Percentiles rank a stretch among this genome's conserved stretches.
Conservation (phyloP, 148 eudicot species). For the Salicornia ramosissima region DNA sequence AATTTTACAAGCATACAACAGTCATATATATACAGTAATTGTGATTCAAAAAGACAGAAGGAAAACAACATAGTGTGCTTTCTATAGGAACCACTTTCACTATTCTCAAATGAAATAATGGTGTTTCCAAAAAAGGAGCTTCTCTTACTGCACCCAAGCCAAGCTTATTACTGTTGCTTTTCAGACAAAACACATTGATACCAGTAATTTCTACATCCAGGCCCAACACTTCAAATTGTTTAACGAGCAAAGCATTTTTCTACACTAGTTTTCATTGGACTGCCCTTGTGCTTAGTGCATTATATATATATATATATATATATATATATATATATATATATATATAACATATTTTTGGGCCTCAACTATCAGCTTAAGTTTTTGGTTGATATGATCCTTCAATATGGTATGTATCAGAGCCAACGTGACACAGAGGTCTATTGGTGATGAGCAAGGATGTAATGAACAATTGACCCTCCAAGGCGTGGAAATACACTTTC, state of each 20-base stretch:
- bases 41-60: not conserved
- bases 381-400: too few species aligned
- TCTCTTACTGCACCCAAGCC: conserved; percentile 1
- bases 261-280: not conserved
- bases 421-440: too few species aligned
- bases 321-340: too few species aligned
- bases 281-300: conserved; percentile 7
- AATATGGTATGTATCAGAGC: too few species aligned
- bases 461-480: too few species aligned
- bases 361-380: too few species aligned
- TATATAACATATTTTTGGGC: too few species aligned
- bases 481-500: too few species aligned
- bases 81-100: not conserved
- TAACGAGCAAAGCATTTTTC: not conserved
- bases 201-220: not conserved
- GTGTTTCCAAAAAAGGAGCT: conserved; percentile 14
- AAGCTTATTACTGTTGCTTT: conserved; percentile 14
- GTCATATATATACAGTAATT: too few species aligned
- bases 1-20: too few species aligned
- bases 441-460: too few species aligned
- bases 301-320: not conserved
- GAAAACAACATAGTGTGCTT: conserved; percentile 6
- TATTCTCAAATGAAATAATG: not conserved
- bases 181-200: conserved; percentile 5
- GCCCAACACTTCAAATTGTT: conserved; percentile 7